Conservation (phyloP, 208 protist genomes). For the Trypanosoma conorhini region DNA sequence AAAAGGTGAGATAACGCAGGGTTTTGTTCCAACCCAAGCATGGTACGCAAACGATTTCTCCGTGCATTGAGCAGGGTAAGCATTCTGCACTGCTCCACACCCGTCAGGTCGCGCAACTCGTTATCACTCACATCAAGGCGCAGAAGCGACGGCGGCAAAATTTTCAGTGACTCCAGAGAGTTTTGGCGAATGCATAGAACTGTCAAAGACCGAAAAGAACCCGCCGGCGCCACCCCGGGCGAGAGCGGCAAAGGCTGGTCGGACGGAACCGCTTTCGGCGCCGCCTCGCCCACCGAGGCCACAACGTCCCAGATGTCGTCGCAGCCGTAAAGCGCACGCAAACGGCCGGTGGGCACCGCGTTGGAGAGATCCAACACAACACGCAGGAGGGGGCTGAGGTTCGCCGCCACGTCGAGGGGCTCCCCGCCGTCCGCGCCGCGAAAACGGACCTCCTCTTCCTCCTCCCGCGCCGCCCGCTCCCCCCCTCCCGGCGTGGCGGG, state of each 20-base stretch:
- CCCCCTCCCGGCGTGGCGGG: not conserved
- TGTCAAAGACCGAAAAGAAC: slow-evolving; percentile 41
- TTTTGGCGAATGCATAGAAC: slow-evolving; percentile 77
- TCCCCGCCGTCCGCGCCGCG: slow-evolving; percentile 27
- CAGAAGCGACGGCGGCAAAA: slow-evolving; percentile 67
- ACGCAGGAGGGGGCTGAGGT: slow-evolving; percentile 69
- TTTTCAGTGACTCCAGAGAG: slow-evolving; percentile 40
- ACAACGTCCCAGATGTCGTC: slow-evolving; percentile 66
- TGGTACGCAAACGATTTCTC: slow-evolving; percentile 49
- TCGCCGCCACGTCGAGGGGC: slow-evolving; percentile 64
- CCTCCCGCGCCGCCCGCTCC: not conserved
- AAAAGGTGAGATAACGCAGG: slow-evolving; percentile 70
- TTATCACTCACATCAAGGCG: slow-evolving; percentile 85
- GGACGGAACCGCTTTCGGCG: not conserved
- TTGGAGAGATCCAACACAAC: slow-evolving; percentile 69
- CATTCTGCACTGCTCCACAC: slow-evolving; percentile 67
- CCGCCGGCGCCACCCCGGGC: not conserved
- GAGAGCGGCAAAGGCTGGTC: not conserved
- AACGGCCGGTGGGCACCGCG: slow-evolving; percentile 32
- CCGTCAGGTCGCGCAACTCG: slow-evolving; percentile 45
- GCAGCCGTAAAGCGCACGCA: slow-evolving; percentile 27
- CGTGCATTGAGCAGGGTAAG: slow-evolving; percentile 81
- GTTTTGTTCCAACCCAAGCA: slow-evolving; percentile 56
- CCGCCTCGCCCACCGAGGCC: slow-evolving; percentile 30
- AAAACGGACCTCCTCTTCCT: not conserved